Evolutionary conservation across 257 asterid species (phyloP).

Genomic region (Coffea eugenioides): DNA sequence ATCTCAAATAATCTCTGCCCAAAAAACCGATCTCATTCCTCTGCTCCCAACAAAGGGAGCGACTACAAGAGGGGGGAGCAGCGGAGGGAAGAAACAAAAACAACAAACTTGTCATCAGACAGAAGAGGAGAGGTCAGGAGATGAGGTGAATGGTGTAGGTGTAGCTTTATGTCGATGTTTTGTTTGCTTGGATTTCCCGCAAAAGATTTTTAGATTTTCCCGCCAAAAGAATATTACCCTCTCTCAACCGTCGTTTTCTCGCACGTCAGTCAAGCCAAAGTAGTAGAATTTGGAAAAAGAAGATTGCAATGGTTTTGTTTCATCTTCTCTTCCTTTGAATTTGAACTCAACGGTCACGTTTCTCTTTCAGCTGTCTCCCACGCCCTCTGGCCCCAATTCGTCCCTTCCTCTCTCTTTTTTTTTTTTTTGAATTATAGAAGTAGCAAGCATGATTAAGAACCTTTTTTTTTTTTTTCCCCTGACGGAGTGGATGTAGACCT

Average conservation of each 20-base stretch:
- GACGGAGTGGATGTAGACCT: no score
- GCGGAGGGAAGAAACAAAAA: no score
- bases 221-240: conserved; percentile 14
- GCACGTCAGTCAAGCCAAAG: background rate
- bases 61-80: no score
- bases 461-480: no score
- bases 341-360: conserved; percentile 25
- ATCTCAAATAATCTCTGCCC: no score
- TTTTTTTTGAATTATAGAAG: no score
- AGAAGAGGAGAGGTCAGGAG: background rate
- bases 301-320: background rate
- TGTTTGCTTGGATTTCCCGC: conserved; percentile 23
- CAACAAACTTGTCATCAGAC: no score
- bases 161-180: background rate
- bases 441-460: no score
- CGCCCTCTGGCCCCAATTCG: background rate
- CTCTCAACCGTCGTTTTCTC: conserved; percentile 18
- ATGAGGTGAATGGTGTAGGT: background rate
- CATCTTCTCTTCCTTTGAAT: conserved; percentile 22
- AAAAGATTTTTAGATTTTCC: conserved; percentile 23
- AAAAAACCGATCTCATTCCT: no score
- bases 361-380: conserved; percentile 12
- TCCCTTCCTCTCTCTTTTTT: no score
- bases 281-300: background rate
- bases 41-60: no score